A percentile compares a stretch with the other conserved stretches of the same genome.
These are phyloP conservation scores for Heliamphora exappendiculata DNA, from an alignment of 148 eudicot genomes.

Conservation along the genomic window DNA sequence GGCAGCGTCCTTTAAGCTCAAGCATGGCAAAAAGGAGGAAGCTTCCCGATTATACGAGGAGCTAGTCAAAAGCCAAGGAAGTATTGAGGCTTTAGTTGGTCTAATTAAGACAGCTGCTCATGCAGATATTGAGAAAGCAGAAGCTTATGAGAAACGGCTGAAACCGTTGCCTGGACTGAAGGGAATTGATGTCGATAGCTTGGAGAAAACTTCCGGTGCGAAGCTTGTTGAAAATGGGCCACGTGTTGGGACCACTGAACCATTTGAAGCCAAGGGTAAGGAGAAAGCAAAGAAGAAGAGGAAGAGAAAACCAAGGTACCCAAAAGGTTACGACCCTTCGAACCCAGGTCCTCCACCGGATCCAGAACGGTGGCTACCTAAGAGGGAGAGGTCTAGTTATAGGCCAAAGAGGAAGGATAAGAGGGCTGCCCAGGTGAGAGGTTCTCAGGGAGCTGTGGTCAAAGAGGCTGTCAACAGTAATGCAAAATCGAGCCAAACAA, in stretches of 20 bases:
- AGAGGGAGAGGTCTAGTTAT: slow-evolving; percentile 77
- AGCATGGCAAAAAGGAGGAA: slow-evolving; percentile 69
- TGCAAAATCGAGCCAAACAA: slow-evolving; percentile 40
- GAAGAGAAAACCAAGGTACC: slow-evolving; percentile 89
- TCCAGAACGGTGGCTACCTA: slow-evolving; percentile 91
- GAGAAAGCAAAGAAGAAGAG: slow-evolving; percentile 82
- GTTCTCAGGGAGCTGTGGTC: slow-evolving; percentile 80
- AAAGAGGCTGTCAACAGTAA: slow-evolving; percentile 41
- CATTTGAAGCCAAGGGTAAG: slow-evolving; percentile 50
- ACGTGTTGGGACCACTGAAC: slow-evolving; percentile 26
- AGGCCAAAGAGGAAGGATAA: slow-evolving; percentile 89
- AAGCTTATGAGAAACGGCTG: slow-evolving; percentile 74
- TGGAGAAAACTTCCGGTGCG: slow-evolving; percentile 88
- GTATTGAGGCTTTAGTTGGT: slow-evolving; percentile 73
- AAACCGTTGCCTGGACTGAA: slow-evolving; percentile 65
- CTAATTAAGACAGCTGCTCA: slow-evolving; percentile 70
- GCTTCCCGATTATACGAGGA: slow-evolving; percentile 66
- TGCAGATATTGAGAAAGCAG: slow-evolving; percentile 73
- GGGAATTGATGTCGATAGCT: slow-evolving; percentile 52
- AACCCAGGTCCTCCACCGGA: slow-evolving; percentile 89
- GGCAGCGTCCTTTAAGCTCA: too few relatives aligned
- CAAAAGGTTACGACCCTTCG: slow-evolving; percentile 84
- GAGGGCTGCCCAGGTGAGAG: slow-evolving; percentile 73
- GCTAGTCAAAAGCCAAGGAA: slow-evolving; percentile 59
- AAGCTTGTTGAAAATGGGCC: slow-evolving; percentile 44